Evolutionary conservation across 306 rosid species (phyloP).

Genomic region (Hippophae gyantsensis): DNA sequence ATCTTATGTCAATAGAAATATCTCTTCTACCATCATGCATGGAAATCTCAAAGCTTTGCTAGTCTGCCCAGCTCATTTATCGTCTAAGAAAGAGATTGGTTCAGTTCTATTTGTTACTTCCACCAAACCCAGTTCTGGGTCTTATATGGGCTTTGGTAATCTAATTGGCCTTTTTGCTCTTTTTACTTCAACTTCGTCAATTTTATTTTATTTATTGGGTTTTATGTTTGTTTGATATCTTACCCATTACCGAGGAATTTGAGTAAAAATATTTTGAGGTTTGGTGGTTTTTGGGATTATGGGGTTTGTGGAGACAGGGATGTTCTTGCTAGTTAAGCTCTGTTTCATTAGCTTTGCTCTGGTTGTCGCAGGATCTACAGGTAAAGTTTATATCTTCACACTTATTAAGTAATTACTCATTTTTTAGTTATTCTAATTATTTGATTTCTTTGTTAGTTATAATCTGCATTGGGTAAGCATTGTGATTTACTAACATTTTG

Average conservation of each 20-base stretch:
- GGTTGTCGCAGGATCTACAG: constrained; percentile 54
- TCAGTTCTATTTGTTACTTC: constrained; percentile 30
- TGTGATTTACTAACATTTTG: constrained; percentile 13
- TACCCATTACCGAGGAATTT: constrained; percentile 20
- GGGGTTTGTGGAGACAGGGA: constrained; percentile 36
- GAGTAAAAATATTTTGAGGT: constrained; percentile 22
- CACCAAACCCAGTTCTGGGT: constrained; percentile 46
- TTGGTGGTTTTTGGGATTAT: constrained; percentile 36
- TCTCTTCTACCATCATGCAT: constrained; percentile 21
- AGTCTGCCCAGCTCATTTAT: constrained; percentile 7
- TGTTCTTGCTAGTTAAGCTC: constrained; percentile 47
- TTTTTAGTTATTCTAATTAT: constrained; percentile 2
- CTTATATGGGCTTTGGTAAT: constrained; percentile 39
- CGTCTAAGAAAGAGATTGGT: constrained; percentile 11
- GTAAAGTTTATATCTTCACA: constrained; percentile 29
- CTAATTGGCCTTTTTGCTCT: constrained; percentile 29
- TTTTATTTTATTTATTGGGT: constrained; percentile 19
- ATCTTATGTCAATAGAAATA: constrained; percentile 27
- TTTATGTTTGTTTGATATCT: constrained; percentile 12
- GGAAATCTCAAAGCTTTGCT: constrained; percentile 34
- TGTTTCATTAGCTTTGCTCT: constrained; percentile 38
- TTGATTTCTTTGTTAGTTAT: constrained; percentile 2
- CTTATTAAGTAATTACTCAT: constrained; percentile 5
- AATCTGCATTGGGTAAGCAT: constrained; percentile 5
- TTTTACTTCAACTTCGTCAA: constrained; percentile 57